These are phyloP conservation scores for Cryptococcus depauperatus DNA, from an alignment of 1,284 basidiomycete species.

Conservation along the genomic window DNA sequence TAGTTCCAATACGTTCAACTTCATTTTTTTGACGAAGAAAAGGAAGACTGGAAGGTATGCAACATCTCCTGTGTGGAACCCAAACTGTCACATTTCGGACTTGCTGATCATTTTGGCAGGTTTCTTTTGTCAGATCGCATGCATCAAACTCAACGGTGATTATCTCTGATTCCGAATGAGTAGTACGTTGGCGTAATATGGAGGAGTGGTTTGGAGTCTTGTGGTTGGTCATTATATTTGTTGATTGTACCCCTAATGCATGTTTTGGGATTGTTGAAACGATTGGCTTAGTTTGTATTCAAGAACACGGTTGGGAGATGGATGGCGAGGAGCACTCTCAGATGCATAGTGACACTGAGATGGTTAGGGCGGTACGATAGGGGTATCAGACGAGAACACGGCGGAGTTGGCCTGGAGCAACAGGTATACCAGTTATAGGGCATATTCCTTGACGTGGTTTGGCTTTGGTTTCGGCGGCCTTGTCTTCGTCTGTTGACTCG, in stretches of 20 bases:
- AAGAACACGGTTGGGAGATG: too few relatives aligned
- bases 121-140: slow-evolving; percentile 26
- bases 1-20: slow-evolving; percentile 33
- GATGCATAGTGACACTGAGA: too few relatives aligned
- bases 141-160: slow-evolving; percentile 4
- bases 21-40: slow-evolving; percentile 29
- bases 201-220: too few relatives aligned
- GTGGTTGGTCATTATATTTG: too few relatives aligned
- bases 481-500: not conserved
- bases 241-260: too few relatives aligned
- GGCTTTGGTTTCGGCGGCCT: not conserved
- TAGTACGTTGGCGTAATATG: too few relatives aligned
- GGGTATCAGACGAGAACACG: slow-evolving; percentile 72
- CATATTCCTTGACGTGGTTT: slow-evolving; percentile 54
- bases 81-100: not conserved
- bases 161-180: slow-evolving; percentile 21
- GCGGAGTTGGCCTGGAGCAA: slow-evolving; percentile 70
- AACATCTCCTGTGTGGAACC: not conserved
- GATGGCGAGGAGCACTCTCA: too few relatives aligned
- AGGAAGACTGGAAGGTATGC: slow-evolving; percentile 40
- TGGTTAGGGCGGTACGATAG: too few relatives aligned
- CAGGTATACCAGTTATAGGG: slow-evolving; percentile 73
- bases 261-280: too few relatives aligned
- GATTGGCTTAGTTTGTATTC: too few relatives aligned
- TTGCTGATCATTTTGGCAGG: slow-evolving; percentile 5